Base-by-base conservation (phyloP, 768 basidiomycete genomes). In the Galerina marginata region DNA sequence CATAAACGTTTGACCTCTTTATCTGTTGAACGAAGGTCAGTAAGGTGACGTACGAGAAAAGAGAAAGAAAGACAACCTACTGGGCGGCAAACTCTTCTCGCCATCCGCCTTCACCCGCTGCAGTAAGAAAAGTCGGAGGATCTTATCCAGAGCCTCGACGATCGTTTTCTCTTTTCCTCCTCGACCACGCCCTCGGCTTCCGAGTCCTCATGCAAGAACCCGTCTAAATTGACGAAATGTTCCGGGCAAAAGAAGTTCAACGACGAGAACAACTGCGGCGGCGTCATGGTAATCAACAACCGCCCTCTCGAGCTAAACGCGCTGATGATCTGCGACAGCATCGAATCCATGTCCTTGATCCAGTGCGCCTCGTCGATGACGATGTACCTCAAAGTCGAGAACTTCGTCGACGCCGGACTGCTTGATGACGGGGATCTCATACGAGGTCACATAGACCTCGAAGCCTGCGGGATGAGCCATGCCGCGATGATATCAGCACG, bases 261-360 rank as follows among this genome's bases (percentile, higher is more conserved):
- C 45, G 93, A 75, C 10, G 93, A 91, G 66, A 93, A 90, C 66
- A 94, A 99, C 77, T 97, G 96, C 45, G 98, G 79, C 1, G 96
- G 96, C 4, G 96, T 99, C 15, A 96, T 97, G 2, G 96, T 99
- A 67, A 99, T 99, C 54, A 99, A 83, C 57, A 83, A 77, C 43
- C 97, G 82, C 0, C 95, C 96, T 33, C 96, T 86, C 44, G 91
- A 92, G 67, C 86, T 84, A 76, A 98, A 99, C 2, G 91, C 80
- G 50, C 96, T 86, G 49, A 99, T 94, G 69, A 99, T 98, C 75
- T 97, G 94, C 14, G 90, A 89, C 14, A 99, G 84, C 68, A 99
- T 90, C 11, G 94, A 96, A 73, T 98, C 94, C 94, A 96, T 95
- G 72, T 99, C 99, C 80, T 99, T 99, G 84, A 99, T 99, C 23